Evolutionary conservation across 768 basidiomycete genomes (phyloP), one percentile per base, ranked within the genome.

Genomic region (Calocera viscosa): DNA sequence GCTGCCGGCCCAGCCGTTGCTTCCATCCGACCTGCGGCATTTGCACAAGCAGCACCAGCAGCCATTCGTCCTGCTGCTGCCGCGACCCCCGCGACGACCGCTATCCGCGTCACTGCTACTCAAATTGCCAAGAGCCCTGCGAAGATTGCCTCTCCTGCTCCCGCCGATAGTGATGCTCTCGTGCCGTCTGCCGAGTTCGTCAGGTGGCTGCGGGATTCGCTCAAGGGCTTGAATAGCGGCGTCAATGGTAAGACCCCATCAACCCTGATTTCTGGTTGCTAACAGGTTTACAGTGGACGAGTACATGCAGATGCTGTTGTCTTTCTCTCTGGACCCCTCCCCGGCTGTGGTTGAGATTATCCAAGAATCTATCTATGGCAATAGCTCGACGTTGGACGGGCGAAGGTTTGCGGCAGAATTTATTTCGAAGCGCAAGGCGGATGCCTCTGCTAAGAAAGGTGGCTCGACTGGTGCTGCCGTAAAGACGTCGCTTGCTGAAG

Each of bases 341-440:
- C 78, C 84, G 71, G 85, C 84, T 17, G 91, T 89, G 0, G 77
- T 85, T 49, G 96, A 99, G 77, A 87, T 96, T 74, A 98, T 99
- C 70, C 90, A 91, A 26, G 96, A 98, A 75, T 82, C 90, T 47
- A 94, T 98, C 68, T 99, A 98, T 73, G 86, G 89, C 65, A 94
- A 90, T 73, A 95, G 92, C 70, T 90, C 93, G 24, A 98, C 91
- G 1, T 84, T 99, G 64, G 94, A 98, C 73, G 96, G 96, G 3
- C 83, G 94, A 64, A 85, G 95, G 39, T 99, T 98, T 73, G 94
- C 96, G 2, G 82, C 90, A 14, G 94, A 98, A 70, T 99, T 91
- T 72, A 84, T 93, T 65, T 83, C 81, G 69, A 90, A 84, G 74
- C 88, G 96, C 64, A 94, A 93, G 77, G 83, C 82, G 22, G 95